These are phyloP conservation scores for Ehretia macrophylla DNA, from an alignment of 257 asterid species.

Conservation along the genomic window DNA sequence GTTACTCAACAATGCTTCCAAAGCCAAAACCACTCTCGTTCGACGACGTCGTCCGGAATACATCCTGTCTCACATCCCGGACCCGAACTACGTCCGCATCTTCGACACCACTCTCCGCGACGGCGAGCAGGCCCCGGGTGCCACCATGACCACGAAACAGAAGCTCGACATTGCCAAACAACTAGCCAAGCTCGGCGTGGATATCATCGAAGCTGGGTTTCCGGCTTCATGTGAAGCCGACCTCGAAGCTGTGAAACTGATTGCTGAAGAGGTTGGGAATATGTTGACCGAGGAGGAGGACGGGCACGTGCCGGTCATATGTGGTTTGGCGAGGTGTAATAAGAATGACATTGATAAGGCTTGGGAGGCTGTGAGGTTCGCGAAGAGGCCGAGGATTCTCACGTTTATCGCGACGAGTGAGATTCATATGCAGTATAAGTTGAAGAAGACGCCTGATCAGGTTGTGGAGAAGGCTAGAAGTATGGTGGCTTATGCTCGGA, in stretches of 20 bases:
- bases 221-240: slow-evolving; percentile 95
- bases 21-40: slow-evolving; percentile 22
- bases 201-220: slow-evolving; percentile 92
- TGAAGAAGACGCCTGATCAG: slow-evolving; percentile 70
- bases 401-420: slow-evolving; percentile 96
- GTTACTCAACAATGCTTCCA: background rate
- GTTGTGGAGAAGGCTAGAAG: slow-evolving; percentile 84
- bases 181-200: slow-evolving; percentile 89
- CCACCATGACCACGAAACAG: slow-evolving; percentile 92
- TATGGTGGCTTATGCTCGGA: slow-evolving; percentile 85
- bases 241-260: slow-evolving; percentile 73
- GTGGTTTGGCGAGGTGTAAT: slow-evolving; percentile 91
- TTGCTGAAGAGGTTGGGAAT: slow-evolving; percentile 76
- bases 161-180: slow-evolving; percentile 82
- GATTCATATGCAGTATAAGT: slow-evolving; percentile 83
- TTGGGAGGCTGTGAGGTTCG: slow-evolving; percentile 92
- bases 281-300: slow-evolving; percentile 27
- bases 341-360: slow-evolving; percentile 82
- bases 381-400: slow-evolving; percentile 85
- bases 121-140: slow-evolving; percentile 99
- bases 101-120: slow-evolving; percentile 97
- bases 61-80: slow-evolving; percentile 66
- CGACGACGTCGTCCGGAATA: slow-evolving; percentile 62
- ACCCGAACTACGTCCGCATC: slow-evolving; percentile 81
- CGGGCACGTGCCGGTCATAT: slow-evolving; percentile 73